These are phyloP conservation scores for Trametes meyenii DNA, from an alignment of 768 basidiomycete genomes.

Conservation along the genomic window DNA sequence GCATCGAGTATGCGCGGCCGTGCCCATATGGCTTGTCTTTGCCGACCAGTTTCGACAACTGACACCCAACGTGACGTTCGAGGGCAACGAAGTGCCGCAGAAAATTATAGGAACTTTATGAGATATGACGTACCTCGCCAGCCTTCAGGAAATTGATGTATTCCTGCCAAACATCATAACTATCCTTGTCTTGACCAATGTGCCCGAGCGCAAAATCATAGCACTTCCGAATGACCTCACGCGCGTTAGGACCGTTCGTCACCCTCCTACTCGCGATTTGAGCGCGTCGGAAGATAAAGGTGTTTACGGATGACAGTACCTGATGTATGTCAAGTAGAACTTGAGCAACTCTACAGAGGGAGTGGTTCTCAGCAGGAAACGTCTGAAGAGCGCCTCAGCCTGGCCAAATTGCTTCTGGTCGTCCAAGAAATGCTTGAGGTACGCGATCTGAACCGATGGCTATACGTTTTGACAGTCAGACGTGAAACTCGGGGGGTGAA, in stretches of 20 bases:
- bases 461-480: conserved; percentile 36
- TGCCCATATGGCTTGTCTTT: neutral
- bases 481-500: conserved; percentile 26
- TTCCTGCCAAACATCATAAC: conserved; percentile 91
- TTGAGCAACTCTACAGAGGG: conserved; percentile 91
- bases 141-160: conserved; percentile 88
- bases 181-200: conserved; percentile 90
- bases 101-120: neutral
- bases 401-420: conserved; percentile 66
- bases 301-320: conserved; percentile 52
- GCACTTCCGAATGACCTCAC: conserved; percentile 81
- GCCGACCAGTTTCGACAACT: neutral
- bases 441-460: conserved; percentile 84
- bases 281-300: conserved; percentile 16
- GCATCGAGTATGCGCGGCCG: neutral
- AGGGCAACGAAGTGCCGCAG: conserved; percentile 9
- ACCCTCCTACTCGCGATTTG: conserved; percentile 52
- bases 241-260: conserved; percentile 65
- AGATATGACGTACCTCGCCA: conserved; percentile 60
- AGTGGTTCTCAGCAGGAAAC: conserved; percentile 74
- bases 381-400: conserved; percentile 88
- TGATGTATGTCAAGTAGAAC: conserved; percentile 92
- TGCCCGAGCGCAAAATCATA: conserved; percentile 93
- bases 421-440: conserved; percentile 75
- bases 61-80: neutral